Base-by-base conservation (phyloP, 768 basidiomycete genomes). In the Lepiota subincarnata region DNA sequence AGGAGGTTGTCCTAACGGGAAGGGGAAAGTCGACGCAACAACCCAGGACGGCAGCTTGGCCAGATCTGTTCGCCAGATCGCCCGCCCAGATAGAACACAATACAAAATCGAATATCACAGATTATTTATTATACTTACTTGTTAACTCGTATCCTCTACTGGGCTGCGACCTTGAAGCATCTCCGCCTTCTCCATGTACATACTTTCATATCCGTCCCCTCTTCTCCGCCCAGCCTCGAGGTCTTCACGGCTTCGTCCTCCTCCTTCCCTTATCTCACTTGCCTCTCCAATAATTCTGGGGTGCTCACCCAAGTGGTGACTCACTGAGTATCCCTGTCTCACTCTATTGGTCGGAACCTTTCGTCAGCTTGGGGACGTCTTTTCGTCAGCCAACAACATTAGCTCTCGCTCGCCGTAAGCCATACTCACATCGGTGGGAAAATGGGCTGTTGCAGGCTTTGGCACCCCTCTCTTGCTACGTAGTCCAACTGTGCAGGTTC, bases 201-300 rank as follows among this genome's bases (percentile, higher is more conserved):
- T 31, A 18, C 14, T 19, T 53, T 47, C 37, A 53, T 59, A 53
- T 58, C 65, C 63, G 63, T 60, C 31, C 64, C 65, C 64, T 58
- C 62, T 66, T 59, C 56, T 64, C 68, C 66, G 56, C 40, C 49
- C 41, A 22, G 53, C 68, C 66, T 68, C 66, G 64, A 66, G 65
- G 64, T 57, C 47, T 47, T 47, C 46, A 43, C 57, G 60, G 48
- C 50, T 45, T 36, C 55, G 56, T 60, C 56, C 54, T 50, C 56
- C 28, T 28, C 7, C 7, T 7, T 31, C 7, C 14, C n/a, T 34
- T n/a, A 13, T 12, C 11, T 6, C 45, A 34, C 34, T 38, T 37
- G 5, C 4, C 42, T n/a, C 56, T 45, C 56, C 55, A 48, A 58
- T 61, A 64, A 62, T 66, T 71, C 63, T 70, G 69, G 69, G 71